Base-by-base conservation (phyloP, 2,329 filamentous ascomycete genomes). In the Pseudopyrenochaeta lycopersici region DNA sequence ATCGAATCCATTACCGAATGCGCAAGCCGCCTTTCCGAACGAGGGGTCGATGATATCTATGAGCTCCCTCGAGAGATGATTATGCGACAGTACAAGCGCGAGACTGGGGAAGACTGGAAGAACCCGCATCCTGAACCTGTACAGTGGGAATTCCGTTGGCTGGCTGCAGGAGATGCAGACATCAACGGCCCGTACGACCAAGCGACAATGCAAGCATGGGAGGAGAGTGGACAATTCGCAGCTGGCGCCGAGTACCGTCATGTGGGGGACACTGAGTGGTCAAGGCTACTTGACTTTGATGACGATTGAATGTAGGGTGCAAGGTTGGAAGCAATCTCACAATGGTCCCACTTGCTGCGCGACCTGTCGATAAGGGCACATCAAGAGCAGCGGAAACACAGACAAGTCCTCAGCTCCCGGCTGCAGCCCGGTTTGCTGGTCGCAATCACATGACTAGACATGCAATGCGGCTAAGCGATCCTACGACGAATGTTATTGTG, bases 111-210 rank as follows among this genome's bases (percentile, higher is more conserved):
- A 66, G 86, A 90, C 7, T 99, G 95, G 95, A 79, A 84, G 46
- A 85, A 87, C 36, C 79, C 81, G 5, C 68, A 77, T 41, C 70
- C 75, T 20, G 71, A 69, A 15, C 67, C 68, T 20, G 51, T 65
- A 46, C 84, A 86, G 81, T 99, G 94, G 93, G 91, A 98, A 76
- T 99, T 92, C 74, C 85, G 91, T 53, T 99, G 95, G 95, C 88
- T 87, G 33, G 92, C 97, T 73, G 91, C 91, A 15, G 84, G 92
- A 35, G 94, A 97, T 69, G 91, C 85, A 10, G 84, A 86, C 42
- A 84, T 85, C 52, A 92, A 99, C 75, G 95, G 95, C 0, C 94
- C 95, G 0, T 99, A 92, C 74, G 92, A 97, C 70, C 85, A 84
- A 7, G 75, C 83, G 4, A 94, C 89, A 32, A 98, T 99, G 95